Evolutionary conservation across 345 rosid species (phyloP).

Genomic region (Gossypium stocksii): DNA sequence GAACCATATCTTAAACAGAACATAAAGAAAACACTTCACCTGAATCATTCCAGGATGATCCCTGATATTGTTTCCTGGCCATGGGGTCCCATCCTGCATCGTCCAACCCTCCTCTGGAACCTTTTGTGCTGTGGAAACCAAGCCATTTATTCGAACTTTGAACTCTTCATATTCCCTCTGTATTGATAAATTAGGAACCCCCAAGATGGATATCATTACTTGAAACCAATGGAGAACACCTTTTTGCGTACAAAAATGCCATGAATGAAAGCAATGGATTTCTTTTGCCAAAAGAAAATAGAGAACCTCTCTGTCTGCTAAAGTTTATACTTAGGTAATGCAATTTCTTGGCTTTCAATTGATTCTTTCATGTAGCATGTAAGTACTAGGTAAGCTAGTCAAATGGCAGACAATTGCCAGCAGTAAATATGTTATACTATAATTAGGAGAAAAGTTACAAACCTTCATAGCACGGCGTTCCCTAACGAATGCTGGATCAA

Average conservation of each 20-base stretch:
- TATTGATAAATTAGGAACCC: constrained; percentile 15
- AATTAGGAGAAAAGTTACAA: constrained; percentile 18
- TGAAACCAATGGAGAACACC: constrained; percentile 10
- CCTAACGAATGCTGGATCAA: constrained; percentile 60
- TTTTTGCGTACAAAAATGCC: neutral
- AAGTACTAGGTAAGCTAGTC: neutral
- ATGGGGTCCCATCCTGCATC: constrained; percentile 91
- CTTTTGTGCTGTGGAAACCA: constrained; percentile 78
- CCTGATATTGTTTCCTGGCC: constrained; percentile 87
- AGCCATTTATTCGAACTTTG: constrained; percentile 68
- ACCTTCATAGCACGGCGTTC: constrained; percentile 92
- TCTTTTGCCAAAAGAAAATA: neutral
- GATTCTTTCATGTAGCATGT: neutral
- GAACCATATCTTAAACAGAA: neutral
- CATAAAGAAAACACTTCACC: constrained; percentile 36
- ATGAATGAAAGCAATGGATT: neutral
- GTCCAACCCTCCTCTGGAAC: constrained; percentile 98
- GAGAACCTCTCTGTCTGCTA: neutral
- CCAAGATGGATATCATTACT: neutral
- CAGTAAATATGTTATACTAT: neutral
- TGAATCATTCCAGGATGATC: constrained; percentile 98
- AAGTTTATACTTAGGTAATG: neutral
- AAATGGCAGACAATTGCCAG: neutral
- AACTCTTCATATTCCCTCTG: constrained; percentile 91
- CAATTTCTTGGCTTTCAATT: neutral